Evolutionary conservation across 2,329 filamentous ascomycete species (phyloP).

Genomic region (Hypomyces perniciosus): DNA sequence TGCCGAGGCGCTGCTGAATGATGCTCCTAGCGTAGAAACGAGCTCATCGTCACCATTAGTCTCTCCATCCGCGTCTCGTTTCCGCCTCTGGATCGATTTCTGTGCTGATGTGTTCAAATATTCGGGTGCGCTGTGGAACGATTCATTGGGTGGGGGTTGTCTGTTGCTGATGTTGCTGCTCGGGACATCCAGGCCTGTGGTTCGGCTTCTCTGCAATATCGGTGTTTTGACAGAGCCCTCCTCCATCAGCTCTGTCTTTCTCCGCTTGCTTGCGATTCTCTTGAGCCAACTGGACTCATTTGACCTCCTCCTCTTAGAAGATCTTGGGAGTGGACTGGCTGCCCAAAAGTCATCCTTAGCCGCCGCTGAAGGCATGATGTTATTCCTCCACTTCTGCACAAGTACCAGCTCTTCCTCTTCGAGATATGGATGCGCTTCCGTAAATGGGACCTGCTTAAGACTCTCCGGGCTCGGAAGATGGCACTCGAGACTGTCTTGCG

Average conservation of each 20-base stretch:
- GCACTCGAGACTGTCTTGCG: constrained; percentile 20
- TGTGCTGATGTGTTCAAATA: constrained; percentile 5
- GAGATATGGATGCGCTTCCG: constrained; percentile 24
- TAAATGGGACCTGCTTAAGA: constrained; percentile 28
- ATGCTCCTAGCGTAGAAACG: constrained; percentile 1
- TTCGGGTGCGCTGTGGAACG: constrained; percentile 18
- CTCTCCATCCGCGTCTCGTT: neutral
- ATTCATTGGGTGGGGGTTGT: neutral
- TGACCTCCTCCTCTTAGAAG: constrained; percentile 21
- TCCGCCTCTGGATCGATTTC: neutral
- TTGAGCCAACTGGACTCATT: constrained; percentile 29
- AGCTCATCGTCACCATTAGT: constrained; percentile 13
- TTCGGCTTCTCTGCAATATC: constrained; percentile 1
- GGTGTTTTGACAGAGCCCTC: constrained; percentile 11
- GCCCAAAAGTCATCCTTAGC: constrained; percentile 15
- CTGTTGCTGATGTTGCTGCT: neutral
- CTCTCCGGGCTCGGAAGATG: constrained; percentile 39
- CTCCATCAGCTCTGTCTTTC: constrained; percentile 17
- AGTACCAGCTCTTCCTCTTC: constrained; percentile 26
- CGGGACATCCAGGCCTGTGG: neutral
- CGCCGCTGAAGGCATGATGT: constrained; percentile 12
- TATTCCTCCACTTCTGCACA: constrained; percentile 29
- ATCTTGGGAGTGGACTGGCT: constrained; percentile 3
- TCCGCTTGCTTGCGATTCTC: constrained; percentile 25
- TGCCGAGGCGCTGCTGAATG: constrained; percentile 2